These are phyloP conservation scores for Cladosporium sp. DNA, from an alignment of 2,329 filamentous ascomycete species.

Conservation along the genomic window DNA sequence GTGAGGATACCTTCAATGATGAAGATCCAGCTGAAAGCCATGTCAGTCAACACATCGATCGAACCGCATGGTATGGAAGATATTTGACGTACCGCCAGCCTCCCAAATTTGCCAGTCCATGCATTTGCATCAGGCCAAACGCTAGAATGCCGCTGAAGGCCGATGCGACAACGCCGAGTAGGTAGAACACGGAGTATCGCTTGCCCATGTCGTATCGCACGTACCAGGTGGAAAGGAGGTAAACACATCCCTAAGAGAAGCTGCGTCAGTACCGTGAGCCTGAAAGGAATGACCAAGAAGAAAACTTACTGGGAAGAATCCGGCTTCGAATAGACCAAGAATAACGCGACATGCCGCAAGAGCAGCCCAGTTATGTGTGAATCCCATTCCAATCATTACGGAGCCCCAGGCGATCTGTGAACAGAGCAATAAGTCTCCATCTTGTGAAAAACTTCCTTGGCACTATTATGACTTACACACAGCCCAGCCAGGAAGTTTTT, in stretches of 20 bases:
- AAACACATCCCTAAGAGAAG: conserved; percentile 50
- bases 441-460: conserved; percentile 29
- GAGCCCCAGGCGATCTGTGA: conserved; percentile 53
- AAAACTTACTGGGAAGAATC: conserved; percentile 48
- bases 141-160: conserved; percentile 44
- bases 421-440: conserved; percentile 43
- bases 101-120: conserved; percentile 43
- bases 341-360: conserved; percentile 54
- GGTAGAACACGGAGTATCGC: conserved; percentile 42
- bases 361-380: conserved; percentile 48
- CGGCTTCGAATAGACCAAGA: conserved; percentile 58
- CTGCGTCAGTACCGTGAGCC: conserved; percentile 34
- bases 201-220: conserved; percentile 12
- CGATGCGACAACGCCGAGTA: conserved; percentile 45
- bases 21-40: conserved; percentile 42
- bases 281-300: conserved; percentile 35
- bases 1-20: conserved; percentile 32
- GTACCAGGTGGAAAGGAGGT: conserved; percentile 61
- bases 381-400: conserved; percentile 62
- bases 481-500: conserved; percentile 31
- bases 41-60: conserved; percentile 8
- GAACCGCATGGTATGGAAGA: not conserved
- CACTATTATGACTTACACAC: conserved; percentile 19
- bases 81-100: conserved; percentile 41
- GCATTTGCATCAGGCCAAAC: conserved; percentile 33